These are phyloP conservation scores for Rhizopogon roseolus DNA, from an alignment of 768 basidiomycete species.

Conservation along the genomic window DNA sequence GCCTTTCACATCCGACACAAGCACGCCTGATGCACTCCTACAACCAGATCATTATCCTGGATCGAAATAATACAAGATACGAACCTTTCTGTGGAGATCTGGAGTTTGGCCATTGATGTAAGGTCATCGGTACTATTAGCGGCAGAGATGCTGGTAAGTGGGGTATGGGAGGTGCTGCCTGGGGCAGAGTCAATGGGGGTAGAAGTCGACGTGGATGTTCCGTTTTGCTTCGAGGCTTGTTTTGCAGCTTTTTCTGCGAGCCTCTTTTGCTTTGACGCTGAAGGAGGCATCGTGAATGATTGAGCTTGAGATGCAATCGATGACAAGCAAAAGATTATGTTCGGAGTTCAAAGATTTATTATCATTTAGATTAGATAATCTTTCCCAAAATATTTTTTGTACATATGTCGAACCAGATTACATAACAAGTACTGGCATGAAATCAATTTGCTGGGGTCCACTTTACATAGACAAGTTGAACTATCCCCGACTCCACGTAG, in stretches of 20 bases:
- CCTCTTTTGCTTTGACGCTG: constrained; percentile 87
- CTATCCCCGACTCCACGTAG: too few relatives aligned
- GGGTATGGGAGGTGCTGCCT: constrained; percentile 67
- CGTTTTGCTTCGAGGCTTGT: constrained; percentile 53
- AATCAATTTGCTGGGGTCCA: too few relatives aligned
- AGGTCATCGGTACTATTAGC: constrained; percentile 80
- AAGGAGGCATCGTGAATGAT: constrained; percentile 56
- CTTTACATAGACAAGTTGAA: too few relatives aligned
- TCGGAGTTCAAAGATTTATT: constrained; percentile 21
- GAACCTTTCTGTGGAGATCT: constrained; percentile 85
- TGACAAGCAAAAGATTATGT: constrained; percentile 11
- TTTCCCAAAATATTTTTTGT: background rate
- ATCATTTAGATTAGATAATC: constrained; percentile 7
- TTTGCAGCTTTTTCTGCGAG: constrained; percentile 93
- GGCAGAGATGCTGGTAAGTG: constrained; percentile 78
- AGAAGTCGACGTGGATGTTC: constrained; percentile 44
- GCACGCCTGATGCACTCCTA: constrained; percentile 88
- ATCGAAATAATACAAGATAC: constrained; percentile 2
- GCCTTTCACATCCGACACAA: constrained; percentile 87
- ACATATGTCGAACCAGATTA: too few relatives aligned
- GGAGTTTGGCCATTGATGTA: constrained; percentile 82
- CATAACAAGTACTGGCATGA: too few relatives aligned
- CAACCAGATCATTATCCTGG: constrained; percentile 5
- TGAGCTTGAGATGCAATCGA: constrained; percentile 20
- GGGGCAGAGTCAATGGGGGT: constrained; percentile 62